phyloP scores from a whole-genome alignment of 768 basidiomycete species.

The Chalciporus chontae region DNA sequence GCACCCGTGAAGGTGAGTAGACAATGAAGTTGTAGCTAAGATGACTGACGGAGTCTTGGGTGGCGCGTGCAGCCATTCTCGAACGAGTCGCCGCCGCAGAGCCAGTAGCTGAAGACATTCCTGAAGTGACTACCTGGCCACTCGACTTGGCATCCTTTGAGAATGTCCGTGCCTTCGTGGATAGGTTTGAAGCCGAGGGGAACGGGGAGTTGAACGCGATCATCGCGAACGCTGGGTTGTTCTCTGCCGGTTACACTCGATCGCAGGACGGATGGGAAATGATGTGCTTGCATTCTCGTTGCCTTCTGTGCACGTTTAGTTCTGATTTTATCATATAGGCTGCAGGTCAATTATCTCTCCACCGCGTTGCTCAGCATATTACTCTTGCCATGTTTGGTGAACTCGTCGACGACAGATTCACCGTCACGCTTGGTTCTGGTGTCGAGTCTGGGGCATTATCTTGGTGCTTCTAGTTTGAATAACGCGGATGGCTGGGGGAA shows the following conservation, averaged over 20 bases:
- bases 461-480: conserved; percentile 2
- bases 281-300: conserved; percentile 27
- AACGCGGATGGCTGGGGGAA: conserved; percentile 2
- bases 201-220: conserved; percentile 26
- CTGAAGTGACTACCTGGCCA: conserved; percentile 27
- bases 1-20: conserved; percentile 15
- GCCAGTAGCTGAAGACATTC: background rate
- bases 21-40: background rate
- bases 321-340: conserved; percentile 14
- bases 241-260: conserved; percentile 13
- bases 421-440: conserved; percentile 29
- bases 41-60: background rate
- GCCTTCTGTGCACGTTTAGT: background rate
- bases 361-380: conserved; percentile 32
- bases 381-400: conserved; percentile 32
- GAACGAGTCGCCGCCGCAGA: conserved; percentile 10
- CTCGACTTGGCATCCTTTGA: conserved; percentile 34
- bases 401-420: conserved; percentile 17
- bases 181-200: conserved; percentile 25
- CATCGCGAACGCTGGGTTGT: conserved; percentile 31
- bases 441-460: conserved; percentile 29
- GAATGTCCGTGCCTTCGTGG: conserved; percentile 31
- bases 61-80: conserved; percentile 12
- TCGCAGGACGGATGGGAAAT: conserved; percentile 48
- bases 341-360: conserved; percentile 36